Percentiles rank a stretch among this genome's conserved stretches.
phyloP scores from a whole-genome alignment of 345 rosid species.

The Capsella bursapastoris region DNA sequence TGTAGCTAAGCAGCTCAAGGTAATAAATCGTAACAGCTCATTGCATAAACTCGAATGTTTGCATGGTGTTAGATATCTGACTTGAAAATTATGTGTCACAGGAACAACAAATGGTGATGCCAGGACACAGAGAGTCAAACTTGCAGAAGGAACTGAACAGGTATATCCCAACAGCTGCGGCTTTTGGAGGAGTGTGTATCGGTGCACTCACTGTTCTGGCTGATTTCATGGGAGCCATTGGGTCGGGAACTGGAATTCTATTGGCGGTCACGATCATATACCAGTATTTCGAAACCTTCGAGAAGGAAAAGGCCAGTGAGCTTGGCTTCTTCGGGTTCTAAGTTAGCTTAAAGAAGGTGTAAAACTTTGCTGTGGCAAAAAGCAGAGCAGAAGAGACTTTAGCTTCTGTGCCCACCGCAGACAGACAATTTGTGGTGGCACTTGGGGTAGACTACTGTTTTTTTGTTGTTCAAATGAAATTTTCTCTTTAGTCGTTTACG shows the following conservation, averaged over 20 bases:
- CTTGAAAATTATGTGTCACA: constrained; percentile 15
- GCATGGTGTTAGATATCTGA: neutral
- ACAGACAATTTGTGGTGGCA: constrained; percentile 29
- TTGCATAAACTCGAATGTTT: neutral
- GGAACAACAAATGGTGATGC: constrained; percentile 99
- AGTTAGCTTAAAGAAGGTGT: constrained; percentile 26
- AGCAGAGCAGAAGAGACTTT: constrained; percentile 31
- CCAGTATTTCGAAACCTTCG: constrained; percentile 90
- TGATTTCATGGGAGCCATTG: constrained; percentile 93
- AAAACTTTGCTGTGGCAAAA: constrained; percentile 26
- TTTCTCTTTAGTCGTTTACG: constrained; percentile 30
- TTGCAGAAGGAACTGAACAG: constrained; percentile 82
- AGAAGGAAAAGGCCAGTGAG: constrained; percentile 87
- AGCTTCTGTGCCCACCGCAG: constrained; percentile 34
- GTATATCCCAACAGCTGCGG: constrained; percentile 92
- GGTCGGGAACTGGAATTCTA: constrained; percentile 83
- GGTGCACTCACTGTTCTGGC: constrained; percentile 85
- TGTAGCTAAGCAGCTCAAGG: constrained; percentile 92
- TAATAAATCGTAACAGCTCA: constrained; percentile 18
- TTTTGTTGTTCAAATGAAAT: constrained; percentile 28
- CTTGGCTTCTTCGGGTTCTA: constrained; percentile 90
- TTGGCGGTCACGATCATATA: constrained; percentile 88
- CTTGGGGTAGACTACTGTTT: constrained; percentile 32
- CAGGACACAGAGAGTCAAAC: constrained; percentile 90
- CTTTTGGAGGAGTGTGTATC: constrained; percentile 85